phyloP scores from a whole-genome alignment of 441 rosid genomes.

The Populus hybrid region DNA sequence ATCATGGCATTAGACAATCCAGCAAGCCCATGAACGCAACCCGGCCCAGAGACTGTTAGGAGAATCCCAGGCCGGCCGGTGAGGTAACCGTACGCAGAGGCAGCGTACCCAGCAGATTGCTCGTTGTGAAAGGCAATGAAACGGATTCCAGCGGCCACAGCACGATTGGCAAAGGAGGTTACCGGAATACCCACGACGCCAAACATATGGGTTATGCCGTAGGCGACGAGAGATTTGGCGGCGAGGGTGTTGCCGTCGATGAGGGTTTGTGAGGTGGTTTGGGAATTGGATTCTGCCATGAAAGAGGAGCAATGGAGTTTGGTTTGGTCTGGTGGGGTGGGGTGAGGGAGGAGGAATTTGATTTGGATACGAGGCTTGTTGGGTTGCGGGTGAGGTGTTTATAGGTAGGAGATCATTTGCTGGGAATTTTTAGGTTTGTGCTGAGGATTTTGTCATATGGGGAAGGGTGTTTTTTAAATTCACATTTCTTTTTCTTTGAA shows the following conservation, averaged over 20 bases:
- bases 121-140: slow-evolving; percentile 96
- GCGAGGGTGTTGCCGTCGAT: slow-evolving; percentile 72
- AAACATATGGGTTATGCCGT: slow-evolving; percentile 86
- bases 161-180: slow-evolving; percentile 79
- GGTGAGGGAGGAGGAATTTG: neutral
- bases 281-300: slow-evolving; percentile 35
- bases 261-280: slow-evolving; percentile 14
- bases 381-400: neutral
- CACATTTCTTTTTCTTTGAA: too few relatives aligned
- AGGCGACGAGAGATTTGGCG: slow-evolving; percentile 60
- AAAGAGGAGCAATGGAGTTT: neutral
- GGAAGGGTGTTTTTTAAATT: neutral
- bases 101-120: slow-evolving; percentile 97
- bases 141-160: slow-evolving; percentile 73
- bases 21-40: slow-evolving; percentile 92
- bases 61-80: slow-evolving; percentile 82
- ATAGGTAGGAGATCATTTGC: neutral
- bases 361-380: neutral
- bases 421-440: neutral
- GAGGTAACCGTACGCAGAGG: slow-evolving; percentile 91
- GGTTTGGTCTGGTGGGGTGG: neutral
- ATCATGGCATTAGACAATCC: slow-evolving; percentile 88
- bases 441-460: neutral
- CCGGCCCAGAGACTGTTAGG: slow-evolving; percentile 91
- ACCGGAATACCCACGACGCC: slow-evolving; percentile 98